A percentile compares a stretch with the other conserved stretches of the same genome.
Evolutionary conservation across 192 early-diverging fungal genomes (phyloP).

Genomic region (Linnemannia hyalina): DNA sequence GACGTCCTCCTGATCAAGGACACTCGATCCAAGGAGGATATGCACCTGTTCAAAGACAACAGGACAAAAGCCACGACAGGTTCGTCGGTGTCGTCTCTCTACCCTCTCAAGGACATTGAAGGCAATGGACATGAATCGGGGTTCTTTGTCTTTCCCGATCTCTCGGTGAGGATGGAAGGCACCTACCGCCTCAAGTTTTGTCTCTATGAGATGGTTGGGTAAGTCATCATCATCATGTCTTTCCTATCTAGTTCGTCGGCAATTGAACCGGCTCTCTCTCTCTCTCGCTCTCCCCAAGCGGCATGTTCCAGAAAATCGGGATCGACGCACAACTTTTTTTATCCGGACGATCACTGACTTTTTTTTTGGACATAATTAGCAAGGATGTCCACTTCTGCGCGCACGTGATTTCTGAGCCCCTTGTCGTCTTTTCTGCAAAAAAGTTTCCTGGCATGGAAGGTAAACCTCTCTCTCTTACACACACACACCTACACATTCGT

Average conservation of each 20-base stretch:
- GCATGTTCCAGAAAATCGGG: not conserved
- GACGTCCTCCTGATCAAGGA: conserved; percentile 93
- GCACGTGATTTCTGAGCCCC: conserved; percentile 86
- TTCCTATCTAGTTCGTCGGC: not conserved
- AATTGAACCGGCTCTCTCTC: not conserved
- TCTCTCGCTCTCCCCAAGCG: not conserved
- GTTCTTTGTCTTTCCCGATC: conserved; percentile 97
- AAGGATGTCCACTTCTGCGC: conserved; percentile 91
- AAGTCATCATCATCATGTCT: conserved; percentile 22
- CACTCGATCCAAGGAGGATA: conserved; percentile 83
- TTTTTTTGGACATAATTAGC: not conserved
- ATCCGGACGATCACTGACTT: not conserved
- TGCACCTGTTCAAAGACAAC: conserved; percentile 90
- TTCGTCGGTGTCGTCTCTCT: conserved; percentile 93
- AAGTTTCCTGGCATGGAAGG: conserved; percentile 97
- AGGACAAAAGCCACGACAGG: conserved; percentile 91
- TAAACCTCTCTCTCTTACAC: conserved; percentile 12
- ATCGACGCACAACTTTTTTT: not conserved
- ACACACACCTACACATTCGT: not conserved
- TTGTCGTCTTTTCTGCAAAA: conserved; percentile 94
- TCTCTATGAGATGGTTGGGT: conserved; percentile 92
- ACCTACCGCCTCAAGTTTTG: conserved; percentile 87
- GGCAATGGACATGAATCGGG: conserved; percentile 85
- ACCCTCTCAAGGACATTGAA: conserved; percentile 90
- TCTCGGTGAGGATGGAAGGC: conserved; percentile 95